A percentile compares a stretch with the other conserved stretches of the same genome.
Conservation (phyloP, 352 stramenopile species). For the Hyaloperonospora arabidopsidis region DNA sequence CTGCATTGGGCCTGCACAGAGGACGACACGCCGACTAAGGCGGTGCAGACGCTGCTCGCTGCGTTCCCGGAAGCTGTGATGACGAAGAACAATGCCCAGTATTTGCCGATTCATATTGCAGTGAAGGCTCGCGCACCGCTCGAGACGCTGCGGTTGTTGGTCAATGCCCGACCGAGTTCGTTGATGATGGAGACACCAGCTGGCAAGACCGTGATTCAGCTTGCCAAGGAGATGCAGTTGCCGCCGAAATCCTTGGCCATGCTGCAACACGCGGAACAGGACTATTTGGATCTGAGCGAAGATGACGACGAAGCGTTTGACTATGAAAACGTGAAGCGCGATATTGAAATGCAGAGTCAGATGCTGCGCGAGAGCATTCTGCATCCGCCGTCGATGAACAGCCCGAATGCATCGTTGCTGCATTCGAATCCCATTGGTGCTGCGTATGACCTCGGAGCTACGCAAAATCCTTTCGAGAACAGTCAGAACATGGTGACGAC, state of each 20-base stretch:
- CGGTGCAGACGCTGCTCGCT: slow-evolving; percentile 52
- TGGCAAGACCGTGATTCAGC: slow-evolving; percentile 61
- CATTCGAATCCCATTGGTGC: slow-evolving; percentile 22
- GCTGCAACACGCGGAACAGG: slow-evolving; percentile 59
- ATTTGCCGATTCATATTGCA: slow-evolving; percentile 76
- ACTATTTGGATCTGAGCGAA: slow-evolving; percentile 55
- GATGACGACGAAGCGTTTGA: slow-evolving; percentile 57
- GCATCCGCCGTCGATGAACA: slow-evolving; percentile 29
- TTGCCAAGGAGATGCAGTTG: slow-evolving; percentile 52
- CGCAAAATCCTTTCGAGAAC: slow-evolving; percentile 31
- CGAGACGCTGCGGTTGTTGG: slow-evolving; percentile 53
- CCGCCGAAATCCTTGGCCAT: slow-evolving; percentile 40
- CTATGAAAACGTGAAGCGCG: slow-evolving; percentile 64
- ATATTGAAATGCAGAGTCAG: slow-evolving; percentile 71
- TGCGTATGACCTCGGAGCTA: slow-evolving; percentile 24
- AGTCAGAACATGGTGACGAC: slow-evolving; percentile 37
- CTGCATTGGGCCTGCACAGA: slow-evolving; percentile 81
- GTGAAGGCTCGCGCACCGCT: slow-evolving; percentile 47
- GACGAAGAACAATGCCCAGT: slow-evolving; percentile 78
- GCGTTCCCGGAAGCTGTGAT: slow-evolving; percentile 71
- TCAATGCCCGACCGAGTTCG: slow-evolving; percentile 55
- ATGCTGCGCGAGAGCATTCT: slow-evolving; percentile 71
- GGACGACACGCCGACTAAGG: slow-evolving; percentile 55
- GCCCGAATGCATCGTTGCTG: slow-evolving; percentile 26
- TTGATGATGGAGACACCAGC: slow-evolving; percentile 62